Conservation (phyloP, 768 basidiomycete genomes). For the Aureoboletus auriporus region DNA sequence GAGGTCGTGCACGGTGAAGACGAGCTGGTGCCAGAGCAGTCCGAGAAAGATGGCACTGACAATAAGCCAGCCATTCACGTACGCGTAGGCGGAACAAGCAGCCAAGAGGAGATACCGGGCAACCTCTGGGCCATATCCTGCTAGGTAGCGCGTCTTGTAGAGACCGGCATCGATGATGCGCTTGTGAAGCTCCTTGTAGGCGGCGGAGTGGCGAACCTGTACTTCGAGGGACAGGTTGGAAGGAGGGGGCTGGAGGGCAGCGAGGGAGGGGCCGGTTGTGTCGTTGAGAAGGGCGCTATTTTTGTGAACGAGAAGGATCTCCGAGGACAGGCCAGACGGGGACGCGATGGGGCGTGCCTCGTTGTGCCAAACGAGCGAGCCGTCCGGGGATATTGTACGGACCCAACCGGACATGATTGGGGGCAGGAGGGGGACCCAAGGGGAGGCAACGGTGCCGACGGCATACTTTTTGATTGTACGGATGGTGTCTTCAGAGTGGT, state of each 20-base stretch:
- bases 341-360: slow-evolving; percentile 49
- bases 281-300: slow-evolving; percentile 21
- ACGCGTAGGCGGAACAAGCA: slow-evolving; percentile 54
- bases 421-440: slow-evolving; percentile 82
- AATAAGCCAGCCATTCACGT: slow-evolving; percentile 61
- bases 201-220: slow-evolving; percentile 66
- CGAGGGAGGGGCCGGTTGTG: slow-evolving; percentile 38
- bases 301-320: slow-evolving; percentile 61
- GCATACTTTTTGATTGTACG: slow-evolving; percentile 44
- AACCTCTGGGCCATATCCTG: slow-evolving; percentile 88
- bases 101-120: slow-evolving; percentile 72
- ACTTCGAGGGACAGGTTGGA: slow-evolving; percentile 49
- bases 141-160: slow-evolving; percentile 76
- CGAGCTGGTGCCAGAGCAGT: slow-evolving; percentile 91
- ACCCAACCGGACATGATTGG: slow-evolving; percentile 87
- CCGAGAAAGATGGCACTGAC: slow-evolving; percentile 80
- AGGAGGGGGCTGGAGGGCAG: slow-evolving; percentile 49
- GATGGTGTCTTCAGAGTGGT: slow-evolving; percentile 54
- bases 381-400: slow-evolving; percentile 44
- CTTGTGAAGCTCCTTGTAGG: slow-evolving; percentile 77
- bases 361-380: slow-evolving; percentile 51
- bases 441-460: slow-evolving; percentile 61
- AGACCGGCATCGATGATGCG: slow-evolving; percentile 75
- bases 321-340: slow-evolving; percentile 37
- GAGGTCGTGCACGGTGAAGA: slow-evolving; percentile 90